These are phyloP conservation scores for Helicostylum pulchrum DNA, from an alignment of 192 early-diverging fungal species.

Conservation along the genomic window DNA sequence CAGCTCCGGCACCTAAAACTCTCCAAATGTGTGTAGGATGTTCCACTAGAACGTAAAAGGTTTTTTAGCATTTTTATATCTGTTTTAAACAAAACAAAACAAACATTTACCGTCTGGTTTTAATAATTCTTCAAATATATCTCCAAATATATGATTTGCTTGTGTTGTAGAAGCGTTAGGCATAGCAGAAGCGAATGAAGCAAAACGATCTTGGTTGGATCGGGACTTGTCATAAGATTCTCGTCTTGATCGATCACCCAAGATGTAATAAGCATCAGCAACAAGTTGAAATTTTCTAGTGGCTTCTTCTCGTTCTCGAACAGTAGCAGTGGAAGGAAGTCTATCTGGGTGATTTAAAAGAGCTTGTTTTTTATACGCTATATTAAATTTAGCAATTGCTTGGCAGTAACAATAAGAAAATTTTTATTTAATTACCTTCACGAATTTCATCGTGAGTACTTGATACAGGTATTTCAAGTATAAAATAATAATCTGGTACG, in stretches of 20 bases:
- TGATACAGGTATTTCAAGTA: conserved; percentile 21
- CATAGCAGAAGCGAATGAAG: neutral
- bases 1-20: conserved; percentile 22
- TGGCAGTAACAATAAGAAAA: neutral
- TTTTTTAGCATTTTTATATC: too few species aligned
- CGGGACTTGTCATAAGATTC: conserved; percentile 25
- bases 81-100: too few species aligned
- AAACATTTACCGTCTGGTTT: conserved; percentile 17
- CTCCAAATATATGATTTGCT: conserved; percentile 23
- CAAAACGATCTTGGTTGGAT: neutral
- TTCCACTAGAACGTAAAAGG: conserved; percentile 15
- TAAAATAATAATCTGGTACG: conserved; percentile 31
- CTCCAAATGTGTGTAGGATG: conserved; percentile 29
- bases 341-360: conserved; percentile 31
- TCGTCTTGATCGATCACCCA: conserved; percentile 25
- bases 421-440: conserved; percentile 20
- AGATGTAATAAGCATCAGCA: conserved; percentile 29
- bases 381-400: neutral
- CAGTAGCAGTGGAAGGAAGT: conserved; percentile 5
- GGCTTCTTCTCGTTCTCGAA: conserved; percentile 19
- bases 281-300: conserved; percentile 26
- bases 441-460: conserved; percentile 29
- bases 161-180: conserved; percentile 6
- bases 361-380: conserved; percentile 34
- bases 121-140: conserved; percentile 31